A percentile compares a stretch with the other conserved stretches of the same genome.
phyloP scores from a whole-genome alignment of 305 asterid species.

The Petunia hybrid region DNA sequence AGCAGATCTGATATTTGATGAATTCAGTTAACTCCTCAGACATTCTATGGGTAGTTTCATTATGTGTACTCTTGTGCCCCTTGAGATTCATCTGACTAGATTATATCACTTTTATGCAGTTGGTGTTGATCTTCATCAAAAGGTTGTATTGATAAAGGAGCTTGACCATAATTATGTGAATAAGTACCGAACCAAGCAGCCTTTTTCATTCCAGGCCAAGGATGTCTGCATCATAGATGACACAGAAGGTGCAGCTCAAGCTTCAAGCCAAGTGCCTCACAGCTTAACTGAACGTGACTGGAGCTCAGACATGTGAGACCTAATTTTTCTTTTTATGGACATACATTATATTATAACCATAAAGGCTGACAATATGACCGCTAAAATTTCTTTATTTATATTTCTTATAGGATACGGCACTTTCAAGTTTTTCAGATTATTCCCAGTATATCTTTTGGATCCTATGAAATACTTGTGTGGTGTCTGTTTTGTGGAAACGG shows the following conservation, averaged over 20 bases:
- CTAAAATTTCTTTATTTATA: conserved; percentile 10
- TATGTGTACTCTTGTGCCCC: conserved; percentile 5
- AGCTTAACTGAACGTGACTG: conserved; percentile 47
- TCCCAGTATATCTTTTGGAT: neutral
- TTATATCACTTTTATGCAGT: conserved; percentile 57
- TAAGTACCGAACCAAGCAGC: conserved; percentile 51
- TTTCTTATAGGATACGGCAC: neutral
- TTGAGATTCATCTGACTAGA: conserved; percentile 27
- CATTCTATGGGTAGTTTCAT: conserved; percentile 21
- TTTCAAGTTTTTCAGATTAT: neutral
- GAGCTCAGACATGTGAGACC: conserved; percentile 63
- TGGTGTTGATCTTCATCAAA: conserved; percentile 89
- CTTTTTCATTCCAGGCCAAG: conserved; percentile 52
- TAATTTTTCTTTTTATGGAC: conserved; percentile 6
- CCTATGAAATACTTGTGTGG: conserved; percentile 26
- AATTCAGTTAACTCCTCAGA: conserved; percentile 60
- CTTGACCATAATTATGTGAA: conserved; percentile 40
- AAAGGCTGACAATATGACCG: conserved; percentile 8
- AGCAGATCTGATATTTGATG: conserved; percentile 87
- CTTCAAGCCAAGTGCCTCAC: conserved; percentile 46
- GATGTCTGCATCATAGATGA: conserved; percentile 50
- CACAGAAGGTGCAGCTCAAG: conserved; percentile 45
- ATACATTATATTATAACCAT: neutral
- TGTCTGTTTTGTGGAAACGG: conserved; percentile 15
- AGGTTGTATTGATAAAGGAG: conserved; percentile 67